A percentile compares a stretch with the other conserved stretches of the same genome.
These are phyloP conservation scores for Immersiella caudata DNA, from an alignment of 495 filamentous ascomycete genomes.

Conservation along the genomic window DNA sequence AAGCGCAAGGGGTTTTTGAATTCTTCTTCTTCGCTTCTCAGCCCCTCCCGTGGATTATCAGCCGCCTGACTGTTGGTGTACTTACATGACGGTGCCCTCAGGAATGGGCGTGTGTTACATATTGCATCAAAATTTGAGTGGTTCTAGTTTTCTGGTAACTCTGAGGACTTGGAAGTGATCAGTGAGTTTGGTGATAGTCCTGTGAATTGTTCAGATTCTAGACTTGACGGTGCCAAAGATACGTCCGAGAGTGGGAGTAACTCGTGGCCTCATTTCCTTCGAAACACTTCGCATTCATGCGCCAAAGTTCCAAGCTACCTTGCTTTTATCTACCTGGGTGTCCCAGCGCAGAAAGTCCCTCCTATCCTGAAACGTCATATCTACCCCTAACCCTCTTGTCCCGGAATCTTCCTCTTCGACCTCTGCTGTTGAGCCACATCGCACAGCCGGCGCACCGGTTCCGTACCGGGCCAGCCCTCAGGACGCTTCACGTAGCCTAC, in stretches of 20 bases:
- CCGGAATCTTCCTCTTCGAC: conserved; percentile 44
- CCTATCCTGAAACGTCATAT: background rate
- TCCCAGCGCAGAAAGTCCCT: conserved; percentile 2
- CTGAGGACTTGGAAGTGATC: background rate
- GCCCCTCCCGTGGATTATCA: background rate
- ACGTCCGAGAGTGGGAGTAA: background rate
- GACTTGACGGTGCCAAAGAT: no score
- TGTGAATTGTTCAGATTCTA: no score
- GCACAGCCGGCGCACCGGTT: conserved; percentile 49
- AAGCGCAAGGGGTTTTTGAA: background rate
- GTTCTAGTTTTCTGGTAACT: conserved; percentile 17
- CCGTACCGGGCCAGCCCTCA: conserved; percentile 50
- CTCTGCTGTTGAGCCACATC: conserved; percentile 47
- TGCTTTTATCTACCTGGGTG: conserved; percentile 1
- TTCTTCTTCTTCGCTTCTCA: conserved; percentile 17
- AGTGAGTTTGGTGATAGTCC: background rate
- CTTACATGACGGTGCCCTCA: conserved; percentile 20
- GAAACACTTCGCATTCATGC: conserved; percentile 21
- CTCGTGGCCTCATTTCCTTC: conserved; percentile 8
- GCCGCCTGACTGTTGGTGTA: conserved; percentile 4
- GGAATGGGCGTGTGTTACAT: conserved; percentile 26
- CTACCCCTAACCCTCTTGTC: conserved; percentile 17
- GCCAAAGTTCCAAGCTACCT: background rate
- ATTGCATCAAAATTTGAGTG: conserved; percentile 27
- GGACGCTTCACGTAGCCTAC: conserved; percentile 65